phyloP scores from a whole-genome alignment of 768 basidiomycete genomes.

The Thelephora ganbajun region DNA sequence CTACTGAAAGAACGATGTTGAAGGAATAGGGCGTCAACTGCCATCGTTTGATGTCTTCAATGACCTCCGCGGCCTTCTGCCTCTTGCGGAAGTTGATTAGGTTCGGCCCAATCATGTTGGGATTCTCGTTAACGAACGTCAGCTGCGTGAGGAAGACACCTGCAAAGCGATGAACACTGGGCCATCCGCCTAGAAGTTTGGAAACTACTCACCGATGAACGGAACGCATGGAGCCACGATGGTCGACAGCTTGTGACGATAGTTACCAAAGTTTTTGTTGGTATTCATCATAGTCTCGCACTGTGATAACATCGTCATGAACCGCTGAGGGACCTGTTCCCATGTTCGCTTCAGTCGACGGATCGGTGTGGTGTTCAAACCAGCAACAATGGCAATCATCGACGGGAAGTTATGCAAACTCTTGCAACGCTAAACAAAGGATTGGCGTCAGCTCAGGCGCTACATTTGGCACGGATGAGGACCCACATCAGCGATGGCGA shows the following conservation, averaged over 20 bases:
- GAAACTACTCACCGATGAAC: constrained; percentile 63
- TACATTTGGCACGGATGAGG: neutral
- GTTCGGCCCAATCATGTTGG: constrained; percentile 63
- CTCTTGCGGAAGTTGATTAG: constrained; percentile 95
- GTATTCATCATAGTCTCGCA: constrained; percentile 88
- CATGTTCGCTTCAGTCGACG: constrained; percentile 87
- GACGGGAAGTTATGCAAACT: constrained; percentile 86
- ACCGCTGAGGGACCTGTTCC: constrained; percentile 72
- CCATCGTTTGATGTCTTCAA: constrained; percentile 93
- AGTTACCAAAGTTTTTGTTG: constrained; percentile 89
- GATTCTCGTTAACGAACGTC: constrained; percentile 96
- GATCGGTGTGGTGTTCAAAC: constrained; percentile 87
- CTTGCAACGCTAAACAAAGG: constrained; percentile 63
- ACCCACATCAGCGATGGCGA: constrained; percentile 81
- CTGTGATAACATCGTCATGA: constrained; percentile 55
- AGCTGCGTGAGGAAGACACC: constrained; percentile 93
- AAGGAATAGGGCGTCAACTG: constrained; percentile 88
- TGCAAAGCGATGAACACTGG: constrained; percentile 15
- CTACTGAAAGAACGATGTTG: constrained; percentile 47
- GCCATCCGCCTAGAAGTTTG: neutral
- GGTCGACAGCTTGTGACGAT: constrained; percentile 68
- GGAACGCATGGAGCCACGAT: constrained; percentile 92
- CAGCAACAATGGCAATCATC: constrained; percentile 94
- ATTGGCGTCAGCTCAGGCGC: constrained; percentile 2
- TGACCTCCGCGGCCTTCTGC: constrained; percentile 90